Percentiles rank a stretch among this genome's conserved stretches.
Conservation (phyloP, 2,329 filamentous ascomycete species). For the Penicillium sp. region DNA sequence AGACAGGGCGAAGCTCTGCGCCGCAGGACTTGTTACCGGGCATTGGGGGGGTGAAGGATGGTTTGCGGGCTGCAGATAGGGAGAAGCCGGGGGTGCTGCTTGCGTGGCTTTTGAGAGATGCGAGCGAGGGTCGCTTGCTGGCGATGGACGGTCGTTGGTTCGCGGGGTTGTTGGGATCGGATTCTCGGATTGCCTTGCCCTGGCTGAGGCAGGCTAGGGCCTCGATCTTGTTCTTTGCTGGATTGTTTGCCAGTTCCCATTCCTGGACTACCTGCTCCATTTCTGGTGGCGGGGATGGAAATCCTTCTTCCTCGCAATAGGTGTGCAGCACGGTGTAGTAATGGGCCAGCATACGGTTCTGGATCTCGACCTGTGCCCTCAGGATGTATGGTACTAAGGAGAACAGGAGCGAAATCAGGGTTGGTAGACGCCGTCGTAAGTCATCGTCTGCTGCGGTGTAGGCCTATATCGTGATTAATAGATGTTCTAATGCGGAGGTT, state of each 20-base stretch:
- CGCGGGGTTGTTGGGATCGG: slow-evolving; percentile 39
- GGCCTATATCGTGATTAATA: slow-evolving; percentile 45
- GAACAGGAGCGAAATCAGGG: slow-evolving; percentile 65
- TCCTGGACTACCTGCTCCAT: slow-evolving; percentile 65
- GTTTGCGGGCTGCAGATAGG: slow-evolving; percentile 27
- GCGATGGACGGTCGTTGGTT: slow-evolving; percentile 40
- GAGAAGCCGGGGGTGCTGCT: slow-evolving; percentile 34
- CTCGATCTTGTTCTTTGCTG: slow-evolving; percentile 64
- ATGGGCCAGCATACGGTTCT: slow-evolving; percentile 71
- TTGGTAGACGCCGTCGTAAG: slow-evolving; percentile 66
- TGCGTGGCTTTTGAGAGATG: slow-evolving; percentile 16
- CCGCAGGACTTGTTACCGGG: slow-evolving; percentile 23
- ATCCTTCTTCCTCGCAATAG: slow-evolving; percentile 64
- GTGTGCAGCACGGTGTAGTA: slow-evolving; percentile 73
- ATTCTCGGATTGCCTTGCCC: slow-evolving; percentile 61
- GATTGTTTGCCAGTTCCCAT: slow-evolving; percentile 62
- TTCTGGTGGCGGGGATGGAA: slow-evolving; percentile 67
- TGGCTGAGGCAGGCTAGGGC: slow-evolving; percentile 59
- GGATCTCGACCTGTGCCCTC: slow-evolving; percentile 65
- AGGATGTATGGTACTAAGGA: slow-evolving; percentile 70
- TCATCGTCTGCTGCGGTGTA: slow-evolving; percentile 72
- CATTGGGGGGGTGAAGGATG: slow-evolving; percentile 26
- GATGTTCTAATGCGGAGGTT: neutral
- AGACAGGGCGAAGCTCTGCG: slow-evolving; percentile 16
- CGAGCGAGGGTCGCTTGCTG: neutral